Percentiles rank a stretch among this genome's conserved stretches.
phyloP scores from a whole-genome alignment of 352 stramenopile species.

The Blastocystis hominis region DNA sequence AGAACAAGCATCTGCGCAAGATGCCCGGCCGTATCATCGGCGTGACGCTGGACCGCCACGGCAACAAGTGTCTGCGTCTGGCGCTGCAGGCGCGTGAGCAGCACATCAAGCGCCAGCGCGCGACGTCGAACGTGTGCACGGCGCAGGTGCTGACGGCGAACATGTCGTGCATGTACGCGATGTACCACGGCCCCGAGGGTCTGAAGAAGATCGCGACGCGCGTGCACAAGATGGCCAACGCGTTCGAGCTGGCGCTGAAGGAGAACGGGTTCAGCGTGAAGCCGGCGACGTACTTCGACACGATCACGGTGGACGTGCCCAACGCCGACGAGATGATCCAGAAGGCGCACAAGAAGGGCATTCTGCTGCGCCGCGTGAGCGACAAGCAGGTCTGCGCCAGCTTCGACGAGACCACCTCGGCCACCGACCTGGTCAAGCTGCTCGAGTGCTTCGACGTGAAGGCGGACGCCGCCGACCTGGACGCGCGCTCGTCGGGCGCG shows the following conservation, averaged over 20 bases:
- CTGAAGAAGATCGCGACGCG: slow-evolving; percentile 81
- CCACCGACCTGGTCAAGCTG: slow-evolving; percentile 77
- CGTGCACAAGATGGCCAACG: slow-evolving; percentile 80
- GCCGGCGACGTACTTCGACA: slow-evolving; percentile 61
- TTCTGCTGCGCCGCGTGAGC: slow-evolving; percentile 77
- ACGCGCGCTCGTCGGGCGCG: slow-evolving; percentile 17
- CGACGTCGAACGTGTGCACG: slow-evolving; percentile 97
- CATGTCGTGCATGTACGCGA: slow-evolving; percentile 85
- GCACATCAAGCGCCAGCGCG: slow-evolving; percentile 96
- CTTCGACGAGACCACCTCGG: slow-evolving; percentile 88
- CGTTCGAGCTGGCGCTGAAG: slow-evolving; percentile 74
- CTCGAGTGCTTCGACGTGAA: slow-evolving; percentile 69
- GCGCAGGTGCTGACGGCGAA: slow-evolving; percentile 94
- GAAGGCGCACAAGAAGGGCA: slow-evolving; percentile 64
- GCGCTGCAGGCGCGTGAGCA: slow-evolving; percentile 97
- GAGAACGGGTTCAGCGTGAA: slow-evolving; percentile 68
- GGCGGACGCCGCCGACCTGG: slow-evolving; percentile 65
- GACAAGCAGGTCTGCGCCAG: slow-evolving; percentile 78
- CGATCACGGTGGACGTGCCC: slow-evolving; percentile 58
- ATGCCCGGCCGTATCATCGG: slow-evolving; percentile 96
- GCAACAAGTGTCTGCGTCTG: slow-evolving; percentile 88
- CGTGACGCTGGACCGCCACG: slow-evolving; percentile 87
- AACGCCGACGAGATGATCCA: slow-evolving; percentile 54
- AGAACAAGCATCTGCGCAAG: slow-evolving; percentile 86
- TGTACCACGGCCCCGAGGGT: slow-evolving; percentile 95